These are phyloP conservation scores for Penicillium crustosum DNA, from an alignment of 2,329 filamentous ascomycete genomes.

Conservation along the genomic window DNA sequence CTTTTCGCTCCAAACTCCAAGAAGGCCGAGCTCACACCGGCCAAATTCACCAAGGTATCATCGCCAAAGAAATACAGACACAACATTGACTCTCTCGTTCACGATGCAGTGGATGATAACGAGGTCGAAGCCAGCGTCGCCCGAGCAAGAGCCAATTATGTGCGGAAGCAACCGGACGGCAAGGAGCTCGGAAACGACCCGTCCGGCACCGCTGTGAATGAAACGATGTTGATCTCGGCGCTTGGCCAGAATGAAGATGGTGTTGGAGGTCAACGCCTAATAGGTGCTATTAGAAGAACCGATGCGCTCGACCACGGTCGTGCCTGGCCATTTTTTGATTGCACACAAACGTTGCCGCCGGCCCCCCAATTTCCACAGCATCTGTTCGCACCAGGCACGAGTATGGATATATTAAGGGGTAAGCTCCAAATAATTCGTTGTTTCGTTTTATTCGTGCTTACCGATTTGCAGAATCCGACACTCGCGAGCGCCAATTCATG, in stretches of 20 bases:
- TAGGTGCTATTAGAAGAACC: slow-evolving; percentile 60
- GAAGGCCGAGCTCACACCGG: not conserved
- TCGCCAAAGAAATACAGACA: slow-evolving; percentile 55
- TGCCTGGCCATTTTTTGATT: slow-evolving; percentile 59
- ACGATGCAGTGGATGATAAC: slow-evolving; percentile 59
- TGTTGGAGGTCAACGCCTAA: slow-evolving; percentile 49
- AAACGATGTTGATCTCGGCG: slow-evolving; percentile 45
- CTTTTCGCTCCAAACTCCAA: slow-evolving; percentile 34
- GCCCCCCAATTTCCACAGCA: slow-evolving; percentile 37
- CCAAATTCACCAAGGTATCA: not conserved
- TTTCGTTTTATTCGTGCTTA: slow-evolving; percentile 15
- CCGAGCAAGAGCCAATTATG: slow-evolving; percentile 37
- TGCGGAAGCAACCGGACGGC: slow-evolving; percentile 6
- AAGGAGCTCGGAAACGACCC: not conserved
- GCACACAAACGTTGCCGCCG: slow-evolving; percentile 23
- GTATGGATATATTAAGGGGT: slow-evolving; percentile 37
- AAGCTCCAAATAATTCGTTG: slow-evolving; percentile 1
- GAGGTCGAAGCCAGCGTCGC: slow-evolving; percentile 56
- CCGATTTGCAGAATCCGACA: slow-evolving; percentile 43
- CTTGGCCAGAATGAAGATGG: slow-evolving; percentile 46
- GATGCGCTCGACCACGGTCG: slow-evolving; percentile 57
- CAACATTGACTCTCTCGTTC: slow-evolving; percentile 62
- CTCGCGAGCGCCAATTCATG: slow-evolving; percentile 60
- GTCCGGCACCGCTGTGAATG: slow-evolving; percentile 27
- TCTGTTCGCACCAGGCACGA: slow-evolving; percentile 33